Evolutionary conservation across 2,329 filamentous ascomycete genomes (phyloP), one percentile per base, ranked within the genome.

Genomic region (Coniochaeta hoffmannii): DNA sequence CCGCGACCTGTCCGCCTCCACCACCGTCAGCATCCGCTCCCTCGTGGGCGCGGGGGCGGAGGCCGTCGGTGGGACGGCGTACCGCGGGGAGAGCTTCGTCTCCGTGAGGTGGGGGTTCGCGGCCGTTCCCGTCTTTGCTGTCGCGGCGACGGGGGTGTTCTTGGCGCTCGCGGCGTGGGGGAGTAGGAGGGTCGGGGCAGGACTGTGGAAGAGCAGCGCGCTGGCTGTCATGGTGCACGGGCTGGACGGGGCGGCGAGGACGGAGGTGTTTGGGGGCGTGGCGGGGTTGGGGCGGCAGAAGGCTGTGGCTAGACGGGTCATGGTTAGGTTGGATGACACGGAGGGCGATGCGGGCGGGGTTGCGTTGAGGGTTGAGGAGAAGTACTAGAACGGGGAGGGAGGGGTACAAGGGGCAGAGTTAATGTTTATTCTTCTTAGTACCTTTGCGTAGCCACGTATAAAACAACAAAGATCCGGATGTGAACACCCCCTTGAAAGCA

Each of bases 101-200:
- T 60, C 64, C 19, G 69, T 72, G 7, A 63, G 64, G n/a, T 71
- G 69, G 70, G 64, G 65, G 0, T 73, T 70, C 51, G 61, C 71
- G 1, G 57, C 65, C 0, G 56, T 70, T 22, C 69, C 69, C 2
- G 60, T 69, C 2, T 53, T 67, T 4, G 63, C 68, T 7, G 65
- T 71, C 1, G 15, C 65, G 8, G 56, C 65, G 30, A 63, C 69
- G 0, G 64, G 61, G 0, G 15, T 62, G 15, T 73, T 73, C 50
- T 55, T 72, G 6, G 60, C 57, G 0, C 59, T 62, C 9, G 64
- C 63, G 2, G 61, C 68, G 2, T 63, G 63, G 31, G 60, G 60
- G 31, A 66, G 64, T 14, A 56, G 58, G 52, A 61, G 55, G 12
- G 61, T 62, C 9, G 60, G 59, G 19, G 65, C 65, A 26, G 58